Evolutionary conservation across 352 stramenopile species (phyloP).

Genomic region (Phytopythium kandeliae): DNA sequence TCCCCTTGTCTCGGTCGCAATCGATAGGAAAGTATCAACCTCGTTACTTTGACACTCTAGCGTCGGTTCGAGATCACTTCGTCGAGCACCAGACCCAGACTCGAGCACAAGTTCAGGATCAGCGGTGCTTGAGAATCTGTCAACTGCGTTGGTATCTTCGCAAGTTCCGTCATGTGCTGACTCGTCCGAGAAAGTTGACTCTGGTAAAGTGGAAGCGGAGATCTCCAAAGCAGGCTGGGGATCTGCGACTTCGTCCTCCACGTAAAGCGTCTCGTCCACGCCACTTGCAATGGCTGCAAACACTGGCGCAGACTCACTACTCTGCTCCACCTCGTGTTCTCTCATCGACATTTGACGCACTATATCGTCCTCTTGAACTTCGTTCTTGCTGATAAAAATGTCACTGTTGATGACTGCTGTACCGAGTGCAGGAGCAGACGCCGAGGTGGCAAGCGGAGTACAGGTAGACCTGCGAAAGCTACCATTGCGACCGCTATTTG

Average conservation of each 20-base stretch:
- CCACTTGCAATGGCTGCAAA: no score
- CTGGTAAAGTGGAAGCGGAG: neutral
- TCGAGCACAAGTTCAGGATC: constrained; percentile 2
- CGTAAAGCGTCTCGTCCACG: neutral
- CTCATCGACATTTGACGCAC: neutral
- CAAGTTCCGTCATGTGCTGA: neutral
- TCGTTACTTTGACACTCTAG: neutral
- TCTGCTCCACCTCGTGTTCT: neutral
- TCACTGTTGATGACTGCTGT: neutral
- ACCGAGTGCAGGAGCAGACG: constrained; percentile 12
- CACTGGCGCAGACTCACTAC: no score
- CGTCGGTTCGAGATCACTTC: neutral
- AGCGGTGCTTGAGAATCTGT: neutral
- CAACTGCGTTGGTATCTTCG: neutral
- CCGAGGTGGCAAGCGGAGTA: constrained; percentile 7
- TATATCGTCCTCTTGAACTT: neutral
- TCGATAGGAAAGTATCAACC: no score
- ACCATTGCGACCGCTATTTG: neutral
- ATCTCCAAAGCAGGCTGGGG: neutral
- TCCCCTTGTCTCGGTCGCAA: neutral
- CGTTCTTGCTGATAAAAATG: neutral
- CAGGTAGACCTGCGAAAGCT: constrained; percentile 1
- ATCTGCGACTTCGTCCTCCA: neutral
- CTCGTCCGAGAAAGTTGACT: neutral
- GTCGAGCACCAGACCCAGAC: neutral